Conservation (phyloP, 306 rosid genomes). For the Medicago arabica region DNA sequence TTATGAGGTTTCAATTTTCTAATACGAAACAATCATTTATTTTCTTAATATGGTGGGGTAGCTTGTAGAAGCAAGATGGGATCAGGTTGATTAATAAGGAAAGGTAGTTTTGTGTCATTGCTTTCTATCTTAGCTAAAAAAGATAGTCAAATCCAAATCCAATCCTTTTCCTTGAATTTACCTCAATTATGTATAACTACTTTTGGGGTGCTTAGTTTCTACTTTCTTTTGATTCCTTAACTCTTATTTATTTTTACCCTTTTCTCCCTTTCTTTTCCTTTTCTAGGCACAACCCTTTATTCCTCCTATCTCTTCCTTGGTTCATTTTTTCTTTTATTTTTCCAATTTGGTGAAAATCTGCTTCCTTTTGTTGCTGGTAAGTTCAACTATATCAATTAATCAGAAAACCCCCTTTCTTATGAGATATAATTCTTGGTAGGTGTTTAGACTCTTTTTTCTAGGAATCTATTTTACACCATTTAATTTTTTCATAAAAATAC, state of each 20-base stretch:
- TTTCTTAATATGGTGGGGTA: constrained; percentile 42
- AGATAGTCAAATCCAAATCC: constrained; percentile 28
- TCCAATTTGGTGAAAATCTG: constrained; percentile 33
- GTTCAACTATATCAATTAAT: background rate
- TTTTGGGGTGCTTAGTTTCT: constrained; percentile 4
- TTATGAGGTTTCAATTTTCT: constrained; percentile 42
- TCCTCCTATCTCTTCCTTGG: constrained; percentile 2
- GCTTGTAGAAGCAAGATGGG: background rate
- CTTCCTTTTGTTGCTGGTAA: constrained; percentile 39
- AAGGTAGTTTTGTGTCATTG: constrained; percentile 22
- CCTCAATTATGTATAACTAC: constrained; percentile 36
- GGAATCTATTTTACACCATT: background rate
- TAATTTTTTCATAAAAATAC: background rate
- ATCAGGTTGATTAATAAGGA: constrained; percentile 46
- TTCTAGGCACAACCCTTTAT: constrained; percentile 19
- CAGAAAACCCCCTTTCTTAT: too few species aligned
- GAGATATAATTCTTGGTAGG: background rate
- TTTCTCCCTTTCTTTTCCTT: constrained; percentile 35
- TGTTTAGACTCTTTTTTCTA: constrained; percentile 36
- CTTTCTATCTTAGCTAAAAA: constrained; percentile 14
- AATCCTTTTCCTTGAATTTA: constrained; percentile 25
- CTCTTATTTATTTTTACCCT: background rate
- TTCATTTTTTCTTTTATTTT: constrained; percentile 32
- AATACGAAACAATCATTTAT: constrained; percentile 19
- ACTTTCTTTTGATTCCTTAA: constrained; percentile 23